These are phyloP conservation scores for Tolypocladium cylindrosporum DNA, from an alignment of 2,329 filamentous ascomycete species.

Conservation along the genomic window DNA sequence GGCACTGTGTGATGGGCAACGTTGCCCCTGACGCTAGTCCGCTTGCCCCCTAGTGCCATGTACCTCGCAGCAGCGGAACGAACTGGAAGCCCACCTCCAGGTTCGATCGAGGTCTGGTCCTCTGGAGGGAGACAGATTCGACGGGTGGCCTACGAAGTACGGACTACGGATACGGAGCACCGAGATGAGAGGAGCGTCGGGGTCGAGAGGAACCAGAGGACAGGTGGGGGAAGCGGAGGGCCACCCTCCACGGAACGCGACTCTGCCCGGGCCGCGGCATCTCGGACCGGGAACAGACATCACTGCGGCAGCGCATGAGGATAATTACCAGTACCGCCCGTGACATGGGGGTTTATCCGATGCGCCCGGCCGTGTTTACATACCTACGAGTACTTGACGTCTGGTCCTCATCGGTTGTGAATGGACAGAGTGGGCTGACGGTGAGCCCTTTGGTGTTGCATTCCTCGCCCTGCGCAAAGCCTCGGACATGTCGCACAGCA, in stretches of 20 bases:
- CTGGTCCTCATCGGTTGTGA: background rate
- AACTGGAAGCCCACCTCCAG: background rate
- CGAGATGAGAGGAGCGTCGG: background rate
- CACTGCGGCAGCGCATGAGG: background rate
- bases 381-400: background rate
- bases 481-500: background rate
- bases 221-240: background rate
- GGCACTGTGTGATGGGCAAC: background rate
- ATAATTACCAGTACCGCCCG: background rate
- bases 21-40: conserved; percentile 12
- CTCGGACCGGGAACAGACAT: background rate
- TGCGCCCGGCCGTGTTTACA: background rate
- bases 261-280: background rate
- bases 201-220: background rate
- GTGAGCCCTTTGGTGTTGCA: background rate
- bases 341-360: background rate
- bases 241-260: background rate
- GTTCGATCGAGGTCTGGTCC: background rate
- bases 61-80: background rate
- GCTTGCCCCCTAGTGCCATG: conserved; percentile 4
- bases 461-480: background rate
- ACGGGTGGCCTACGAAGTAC: background rate
- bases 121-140: background rate
- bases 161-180: no score
- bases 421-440: background rate